Conservation (phyloP, 768 basidiomycete species). For the Termitomyces sp. region DNA sequence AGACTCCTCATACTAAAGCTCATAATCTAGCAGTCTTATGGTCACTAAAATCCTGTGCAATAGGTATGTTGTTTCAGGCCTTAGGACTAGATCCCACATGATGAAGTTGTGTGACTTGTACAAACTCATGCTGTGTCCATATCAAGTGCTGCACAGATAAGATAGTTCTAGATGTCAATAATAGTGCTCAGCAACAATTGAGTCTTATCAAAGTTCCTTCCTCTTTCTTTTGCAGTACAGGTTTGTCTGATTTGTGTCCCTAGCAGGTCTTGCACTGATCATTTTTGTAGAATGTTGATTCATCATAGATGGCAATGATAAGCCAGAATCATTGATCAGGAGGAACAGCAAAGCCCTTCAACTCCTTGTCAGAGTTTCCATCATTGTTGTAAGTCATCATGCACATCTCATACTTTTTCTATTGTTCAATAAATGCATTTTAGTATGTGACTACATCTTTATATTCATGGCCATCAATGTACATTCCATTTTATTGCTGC, state of each 20-base stretch:
- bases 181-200: no score
- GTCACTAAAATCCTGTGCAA: no score
- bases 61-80: no score
- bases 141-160: no score
- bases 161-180: no score
- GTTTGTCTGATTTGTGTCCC: constrained; percentile 13
- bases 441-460: not conserved
- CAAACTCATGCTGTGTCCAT: no score
- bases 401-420: not conserved
- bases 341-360: not conserved
- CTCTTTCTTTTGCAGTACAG: no score
- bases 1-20: no score
- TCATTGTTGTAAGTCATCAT: not conserved
- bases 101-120: no score
- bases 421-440: not conserved
- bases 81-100: no score
- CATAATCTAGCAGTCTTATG: no score
- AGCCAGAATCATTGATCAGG: constrained; percentile 3
- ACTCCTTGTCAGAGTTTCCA: not conserved
- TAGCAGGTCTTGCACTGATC: constrained; percentile 21
- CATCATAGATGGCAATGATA: constrained; percentile 16
- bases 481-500: not conserved
- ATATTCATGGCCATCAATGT: constrained; percentile 9
- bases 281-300: constrained; percentile 19
- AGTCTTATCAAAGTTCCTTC: no score